Percentiles rank a stretch among this genome's conserved stretches.
phyloP scores from a whole-genome alignment of 345 rosid genomes.

The Salix arbutifolia region DNA sequence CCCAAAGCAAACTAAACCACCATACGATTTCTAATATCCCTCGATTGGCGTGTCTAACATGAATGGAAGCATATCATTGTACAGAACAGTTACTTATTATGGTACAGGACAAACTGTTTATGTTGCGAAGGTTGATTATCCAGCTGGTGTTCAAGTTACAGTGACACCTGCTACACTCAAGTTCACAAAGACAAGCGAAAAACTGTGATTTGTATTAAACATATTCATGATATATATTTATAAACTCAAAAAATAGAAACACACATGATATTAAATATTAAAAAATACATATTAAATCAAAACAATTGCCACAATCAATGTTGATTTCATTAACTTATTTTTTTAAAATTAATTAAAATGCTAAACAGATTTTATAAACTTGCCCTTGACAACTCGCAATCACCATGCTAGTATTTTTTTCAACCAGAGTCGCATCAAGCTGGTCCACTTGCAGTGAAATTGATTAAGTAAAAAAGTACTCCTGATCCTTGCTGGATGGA shows the following conservation, averaged over 20 bases:
- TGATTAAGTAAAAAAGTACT: no score
- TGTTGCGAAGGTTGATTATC: slow-evolving; percentile 28
- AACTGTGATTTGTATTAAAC: no score
- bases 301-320: no score
- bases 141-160: slow-evolving; percentile 32
- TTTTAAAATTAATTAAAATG: no score
- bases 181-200: slow-evolving; percentile 34
- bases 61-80: slow-evolving; percentile 37
- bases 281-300: no score
- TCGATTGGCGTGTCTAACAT: slow-evolving; percentile 43
- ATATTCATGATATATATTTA: no score
- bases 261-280: no score
- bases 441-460: not conserved
- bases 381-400: no score
- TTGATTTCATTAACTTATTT: no score
- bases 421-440: not conserved
- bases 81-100: slow-evolving; percentile 40
- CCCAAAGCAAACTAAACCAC: slow-evolving; percentile 14
- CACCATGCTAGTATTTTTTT: no score
- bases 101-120: slow-evolving; percentile 33
- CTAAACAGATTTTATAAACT: no score
- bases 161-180: slow-evolving; percentile 40
- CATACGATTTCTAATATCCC: slow-evolving; percentile 45
- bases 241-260: no score
- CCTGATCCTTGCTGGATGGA: not conserved